Evolutionary conservation across 2,329 filamentous ascomycete genomes (phyloP).

Genomic region (Alternaria ethzedia): DNA sequence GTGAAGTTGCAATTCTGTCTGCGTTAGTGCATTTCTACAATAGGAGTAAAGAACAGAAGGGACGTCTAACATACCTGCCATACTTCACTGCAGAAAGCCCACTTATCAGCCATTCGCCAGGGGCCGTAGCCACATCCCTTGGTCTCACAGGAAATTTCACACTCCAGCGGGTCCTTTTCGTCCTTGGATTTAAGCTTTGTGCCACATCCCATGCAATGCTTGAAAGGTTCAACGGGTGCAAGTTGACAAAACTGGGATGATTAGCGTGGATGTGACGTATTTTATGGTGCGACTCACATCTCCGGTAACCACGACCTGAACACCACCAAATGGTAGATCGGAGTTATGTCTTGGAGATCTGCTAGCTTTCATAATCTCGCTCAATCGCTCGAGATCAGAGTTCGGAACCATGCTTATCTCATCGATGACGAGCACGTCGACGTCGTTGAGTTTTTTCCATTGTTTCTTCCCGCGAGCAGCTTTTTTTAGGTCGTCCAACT

Average conservation of each 20-base stretch:
- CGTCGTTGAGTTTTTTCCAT: slow-evolving; percentile 49
- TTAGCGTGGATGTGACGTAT: too few species aligned
- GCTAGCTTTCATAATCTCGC: slow-evolving; percentile 54
- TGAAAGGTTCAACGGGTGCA: slow-evolving; percentile 65
- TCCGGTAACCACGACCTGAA: slow-evolving; percentile 64
- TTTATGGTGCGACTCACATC: slow-evolving; percentile 43
- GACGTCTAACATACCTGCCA: slow-evolving; percentile 52
- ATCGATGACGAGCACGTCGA: slow-evolving; percentile 67
- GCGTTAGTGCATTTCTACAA: slow-evolving; percentile 1
- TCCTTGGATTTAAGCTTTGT: slow-evolving; percentile 26
- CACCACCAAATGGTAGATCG: slow-evolving; percentile 52
- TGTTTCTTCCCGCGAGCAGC: slow-evolving; percentile 45
- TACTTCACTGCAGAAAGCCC: slow-evolving; percentile 64
- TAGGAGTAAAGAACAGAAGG: too few species aligned
- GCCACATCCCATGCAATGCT: slow-evolving; percentile 59
- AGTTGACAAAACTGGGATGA: slow-evolving; percentile 45
- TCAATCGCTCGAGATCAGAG: slow-evolving; percentile 58
- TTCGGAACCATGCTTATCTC: slow-evolving; percentile 72
- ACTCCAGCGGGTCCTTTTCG: slow-evolving; percentile 1
- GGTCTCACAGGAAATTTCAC: too few species aligned
- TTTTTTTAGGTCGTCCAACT: slow-evolving; percentile 45
- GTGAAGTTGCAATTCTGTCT: slow-evolving; percentile 57
- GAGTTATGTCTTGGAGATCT: too few species aligned
- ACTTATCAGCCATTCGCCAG: slow-evolving; percentile 59
- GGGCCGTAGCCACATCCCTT: slow-evolving; percentile 41